Base-by-base conservation (phyloP, 441 rosid species). In the California macrophylla region DNA sequence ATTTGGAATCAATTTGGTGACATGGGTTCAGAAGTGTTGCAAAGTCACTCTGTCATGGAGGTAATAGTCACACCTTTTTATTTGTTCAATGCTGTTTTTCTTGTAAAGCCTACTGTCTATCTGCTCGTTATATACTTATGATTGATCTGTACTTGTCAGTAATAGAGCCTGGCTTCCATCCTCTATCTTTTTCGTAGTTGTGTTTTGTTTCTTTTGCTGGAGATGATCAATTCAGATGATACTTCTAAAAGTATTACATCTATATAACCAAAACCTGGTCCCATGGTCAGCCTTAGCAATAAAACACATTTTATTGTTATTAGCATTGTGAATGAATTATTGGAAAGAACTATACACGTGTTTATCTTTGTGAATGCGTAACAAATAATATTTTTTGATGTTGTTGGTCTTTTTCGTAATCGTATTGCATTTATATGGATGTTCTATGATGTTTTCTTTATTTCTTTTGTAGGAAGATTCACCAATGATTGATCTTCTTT, bases 401-500 rank as follows among this genome's bases (percentile, higher is more conserved):
- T 3, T 25, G 16, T 24, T 24, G 29, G 18, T 58, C 58, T 9
- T 67, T 67, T 30, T 64, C 29, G 7, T 10, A 40, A 50, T n/a
- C 56, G 0, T 4, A 60, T 24, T 24, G 7, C 64, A 25, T 54
- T 21, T 58, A 56, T 66, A 45, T 25, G 16, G 64, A 1, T 69
- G 70, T 67, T 61, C n/a, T 66, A 76, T 74, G 61, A 75, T 12
- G 16, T 12, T 18, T 3, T 21, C 29, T 62, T 6, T 52, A 70
- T 64, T 68, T 16, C 67, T 8, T 71, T 82, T 40, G 4, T 89
- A 93, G 97, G 93, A 82, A 58, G 74, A 78, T 79, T 75, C 72
- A 6, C 38, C 50, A 40, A 68, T 78, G 74, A 73, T 66, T 66
- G 52, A 72, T 74, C 71, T 75, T 67, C 83, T 88, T 70, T 72